These are phyloP conservation scores for Chrysosporium keratinophilum DNA, from an alignment of 2,329 filamentous ascomycete species.

Conservation along the genomic window DNA sequence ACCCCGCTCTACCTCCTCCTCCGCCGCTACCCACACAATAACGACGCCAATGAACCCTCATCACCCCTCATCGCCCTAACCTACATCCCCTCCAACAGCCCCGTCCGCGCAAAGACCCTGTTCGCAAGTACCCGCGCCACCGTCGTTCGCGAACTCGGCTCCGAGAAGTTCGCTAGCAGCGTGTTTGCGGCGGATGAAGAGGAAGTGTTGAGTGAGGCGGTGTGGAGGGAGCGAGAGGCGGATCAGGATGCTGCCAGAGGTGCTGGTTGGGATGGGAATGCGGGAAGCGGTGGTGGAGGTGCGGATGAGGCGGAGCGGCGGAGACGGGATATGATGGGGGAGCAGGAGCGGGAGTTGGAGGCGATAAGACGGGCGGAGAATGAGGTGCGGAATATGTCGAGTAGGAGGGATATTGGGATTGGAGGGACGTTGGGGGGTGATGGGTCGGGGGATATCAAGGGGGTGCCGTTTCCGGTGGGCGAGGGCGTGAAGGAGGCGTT, in stretches of 20 bases:
- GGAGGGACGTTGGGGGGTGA: constrained; percentile 29
- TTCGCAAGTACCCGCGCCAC: constrained; percentile 55
- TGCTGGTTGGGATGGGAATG: neutral
- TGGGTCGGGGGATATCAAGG: constrained; percentile 28
- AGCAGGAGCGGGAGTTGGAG: constrained; percentile 49
- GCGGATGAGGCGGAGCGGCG: constrained; percentile 19
- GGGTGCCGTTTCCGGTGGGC: constrained; percentile 43
- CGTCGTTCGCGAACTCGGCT: constrained; percentile 49
- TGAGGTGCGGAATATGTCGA: constrained; percentile 45
- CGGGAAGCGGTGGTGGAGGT: constrained; percentile 3
- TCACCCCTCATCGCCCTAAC: constrained; percentile 44
- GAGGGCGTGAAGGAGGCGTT: constrained; percentile 46
- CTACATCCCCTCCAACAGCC: constrained; percentile 53
- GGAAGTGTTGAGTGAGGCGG: constrained; percentile 46
- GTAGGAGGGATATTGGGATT: constrained; percentile 39
- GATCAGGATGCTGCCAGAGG: constrained; percentile 27
- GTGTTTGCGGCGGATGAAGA: constrained; percentile 50
- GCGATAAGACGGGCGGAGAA: constrained; percentile 51
- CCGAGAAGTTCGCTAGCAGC: constrained; percentile 49
- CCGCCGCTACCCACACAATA: constrained; percentile 33
- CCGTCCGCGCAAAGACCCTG: constrained; percentile 55
- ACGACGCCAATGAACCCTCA: constrained; percentile 21
- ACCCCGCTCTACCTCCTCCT: constrained; percentile 52
- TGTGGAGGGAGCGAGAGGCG: constrained; percentile 45
- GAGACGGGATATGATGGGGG: constrained; percentile 47